Base-by-base conservation (phyloP, 805 yeast genomes). In the Lipomyces yamadae region DNA sequence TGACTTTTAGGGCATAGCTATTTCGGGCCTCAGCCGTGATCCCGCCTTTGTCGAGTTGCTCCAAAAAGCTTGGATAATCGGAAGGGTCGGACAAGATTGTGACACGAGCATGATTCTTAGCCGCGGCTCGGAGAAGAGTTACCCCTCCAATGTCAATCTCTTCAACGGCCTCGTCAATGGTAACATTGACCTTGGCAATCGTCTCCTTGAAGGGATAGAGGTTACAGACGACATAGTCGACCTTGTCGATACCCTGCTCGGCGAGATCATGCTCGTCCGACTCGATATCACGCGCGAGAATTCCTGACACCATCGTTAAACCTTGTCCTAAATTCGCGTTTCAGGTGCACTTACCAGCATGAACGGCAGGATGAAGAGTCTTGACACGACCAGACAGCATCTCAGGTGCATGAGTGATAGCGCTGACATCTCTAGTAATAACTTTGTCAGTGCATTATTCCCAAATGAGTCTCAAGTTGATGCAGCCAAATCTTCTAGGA, bases 141-240 rank as follows among this genome's bases (percentile, higher is more conserved):
- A 95, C 99, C 79, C 99, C 96, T 76, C 99, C 99, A 77, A 95
- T 95, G 78, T 95, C 99, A 74, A 95, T 89, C 81, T 95, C 98
- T 83, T 95, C 99, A 63, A 95, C 98, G 29, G 99, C 99, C 83
- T 95, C 99, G 50, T 88, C 93, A 72, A 95, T 87, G 56, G 98
- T 95, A 71, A 95, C 99, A 71, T 95, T 92, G 74, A 91, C 92
- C 80, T 94, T 94, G 71, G 97, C 90, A 69, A 95, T 91, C 60
- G 99, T 95, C 82, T 95, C 97, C 82, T 94, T 92, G 87, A 95
- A 95, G 34, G 99, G 99, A 81, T 95, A 95, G 80, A 95, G 85
- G 85, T 95, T 95, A 84, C 99, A 95, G 63, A 95, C 97, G 62
- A 95, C 99, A 76, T 83, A 92, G 83, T 95, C 99, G 72, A 95